Base-by-base conservation (phyloP, 257 asterid genomes). In the Jasminum sambac region DNA sequence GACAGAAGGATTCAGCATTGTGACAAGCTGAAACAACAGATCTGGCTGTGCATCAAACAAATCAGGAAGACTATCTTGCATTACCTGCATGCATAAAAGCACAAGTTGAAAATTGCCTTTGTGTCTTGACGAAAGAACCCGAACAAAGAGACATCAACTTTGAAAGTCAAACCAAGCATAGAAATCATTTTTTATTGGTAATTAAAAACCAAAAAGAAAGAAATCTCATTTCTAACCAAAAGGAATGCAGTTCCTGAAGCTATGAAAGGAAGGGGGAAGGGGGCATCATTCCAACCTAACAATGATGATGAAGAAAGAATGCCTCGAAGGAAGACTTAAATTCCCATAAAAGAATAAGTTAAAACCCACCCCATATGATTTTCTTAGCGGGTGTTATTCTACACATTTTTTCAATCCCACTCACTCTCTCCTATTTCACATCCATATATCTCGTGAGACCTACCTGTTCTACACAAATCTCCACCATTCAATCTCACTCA, bases 11-110 rank as follows among this genome's bases (percentile, higher is more conserved):
- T 89, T 90, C 82, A 93, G 88, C 98, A 93, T 93, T 7, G 98
- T 93, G 67, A 93, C 90, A 41, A 93, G 96, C 90, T 93, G 98
- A 83, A 93, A 93, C 77, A 93, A 74, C 68, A 93, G 84, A 76
- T 93, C 98, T 3, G 97, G 98, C 63, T 93, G 98, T 48, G 96
- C 94, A 76, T 93, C 98, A 80, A 93, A 93, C 80, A 93, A 85
- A 85, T 93, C 97, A 36, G 98, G 98, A 66, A 93, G 90, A 81
- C 94, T 83, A 64, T 83, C 78, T 43, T 88, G 87, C 97, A 93
- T 93, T 63, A 89, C 97, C 97, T 93, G 84, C 77, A 75, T 16
- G 55, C 64, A 48, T 61, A 68, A 37, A 58, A 58, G 63, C 48
- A n/a, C 62, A 74, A 19, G 7, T 26, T 26, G 34, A 40, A 63